These are phyloP conservation scores for Saturnispora gosingensis DNA, from an alignment of 805 yeast genomes.

Conservation along the genomic window DNA sequence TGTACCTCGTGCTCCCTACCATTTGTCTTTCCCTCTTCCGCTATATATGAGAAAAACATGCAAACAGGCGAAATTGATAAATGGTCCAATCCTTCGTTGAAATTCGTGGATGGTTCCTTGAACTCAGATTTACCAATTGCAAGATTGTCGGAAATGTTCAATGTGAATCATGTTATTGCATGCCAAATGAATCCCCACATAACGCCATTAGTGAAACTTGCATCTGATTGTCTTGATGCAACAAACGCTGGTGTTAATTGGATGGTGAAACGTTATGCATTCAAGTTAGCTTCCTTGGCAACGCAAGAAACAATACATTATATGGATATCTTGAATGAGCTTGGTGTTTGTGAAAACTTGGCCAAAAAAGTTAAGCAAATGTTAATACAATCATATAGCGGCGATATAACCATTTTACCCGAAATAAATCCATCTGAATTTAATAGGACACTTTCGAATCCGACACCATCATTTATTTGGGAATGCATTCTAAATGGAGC, in stretches of 20 bases:
- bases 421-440: conserved; percentile 53
- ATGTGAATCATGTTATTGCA: conserved; percentile 94
- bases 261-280: conserved; percentile 46
- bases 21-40: conserved; percentile 78
- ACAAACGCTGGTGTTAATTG: conserved; percentile 42
- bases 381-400: conserved; percentile 79
- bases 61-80: conserved; percentile 63
- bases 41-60: conserved; percentile 75
- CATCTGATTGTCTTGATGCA: conserved; percentile 38
- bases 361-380: conserved; percentile 68
- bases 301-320: conserved; percentile 72
- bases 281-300: conserved; percentile 40
- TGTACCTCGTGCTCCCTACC: conserved; percentile 95
- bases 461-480: conserved; percentile 64
- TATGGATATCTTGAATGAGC: conserved; percentile 60
- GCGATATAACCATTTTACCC: conserved; percentile 90
- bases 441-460: conserved; percentile 62
- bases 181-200: conserved; percentile 98
- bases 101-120: conserved; percentile 93
- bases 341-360: conserved; percentile 66
- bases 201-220: conserved; percentile 69
- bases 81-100: conserved; percentile 71
- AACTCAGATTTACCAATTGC: conserved; percentile 90
- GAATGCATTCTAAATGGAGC: conserved; percentile 76
- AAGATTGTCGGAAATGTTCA: conserved; percentile 89